These are phyloP conservation scores for Dothideomycetes sp. DNA, from an alignment of 2,329 filamentous ascomycete genomes.

Conservation along the genomic window DNA sequence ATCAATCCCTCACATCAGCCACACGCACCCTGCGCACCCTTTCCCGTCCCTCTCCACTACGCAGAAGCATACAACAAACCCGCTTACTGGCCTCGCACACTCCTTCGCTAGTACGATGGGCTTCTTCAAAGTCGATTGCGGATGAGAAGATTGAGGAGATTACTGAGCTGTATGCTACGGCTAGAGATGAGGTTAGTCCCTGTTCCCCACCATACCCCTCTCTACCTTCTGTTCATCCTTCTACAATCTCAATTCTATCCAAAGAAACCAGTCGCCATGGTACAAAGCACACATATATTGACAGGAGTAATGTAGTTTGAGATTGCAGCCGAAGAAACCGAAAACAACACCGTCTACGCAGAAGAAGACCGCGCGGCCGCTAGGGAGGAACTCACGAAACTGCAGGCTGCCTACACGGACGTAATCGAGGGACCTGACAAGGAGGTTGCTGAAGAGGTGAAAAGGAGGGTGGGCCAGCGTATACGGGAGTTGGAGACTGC, in stretches of 20 bases:
- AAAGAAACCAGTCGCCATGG: background rate
- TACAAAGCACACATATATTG: background rate
- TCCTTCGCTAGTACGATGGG: slow-evolving; percentile 14
- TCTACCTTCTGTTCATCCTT: too few relatives aligned
- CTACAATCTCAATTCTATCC: too few relatives aligned
- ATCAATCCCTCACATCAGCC: slow-evolving; percentile 10
- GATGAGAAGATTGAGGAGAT: slow-evolving; percentile 30
- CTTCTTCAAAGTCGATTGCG: slow-evolving; percentile 19
- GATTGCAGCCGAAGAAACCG: slow-evolving; percentile 40
- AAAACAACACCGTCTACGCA: slow-evolving; percentile 45
- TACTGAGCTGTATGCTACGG: slow-evolving; percentile 28
- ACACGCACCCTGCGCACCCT: slow-evolving; percentile 9
- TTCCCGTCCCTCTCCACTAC: slow-evolving; percentile 6
- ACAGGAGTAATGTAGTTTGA: slow-evolving; percentile 26
- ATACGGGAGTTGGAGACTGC: slow-evolving; percentile 44
- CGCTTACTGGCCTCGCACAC: slow-evolving; percentile 15
- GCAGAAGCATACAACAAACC: background rate
- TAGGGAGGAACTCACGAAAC: slow-evolving; percentile 38
- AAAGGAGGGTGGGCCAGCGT: slow-evolving; percentile 37
- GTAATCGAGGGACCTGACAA: slow-evolving; percentile 30
- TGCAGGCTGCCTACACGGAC: slow-evolving; percentile 36
- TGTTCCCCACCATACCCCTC: too few relatives aligned
- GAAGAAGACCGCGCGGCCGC: slow-evolving; percentile 43
- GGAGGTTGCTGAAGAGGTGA: slow-evolving; percentile 38
- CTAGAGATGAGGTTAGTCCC: slow-evolving; percentile 20